Base-by-base conservation (phyloP, 805 yeast genomes). In the Teunomyces barrocoloradensis region DNA sequence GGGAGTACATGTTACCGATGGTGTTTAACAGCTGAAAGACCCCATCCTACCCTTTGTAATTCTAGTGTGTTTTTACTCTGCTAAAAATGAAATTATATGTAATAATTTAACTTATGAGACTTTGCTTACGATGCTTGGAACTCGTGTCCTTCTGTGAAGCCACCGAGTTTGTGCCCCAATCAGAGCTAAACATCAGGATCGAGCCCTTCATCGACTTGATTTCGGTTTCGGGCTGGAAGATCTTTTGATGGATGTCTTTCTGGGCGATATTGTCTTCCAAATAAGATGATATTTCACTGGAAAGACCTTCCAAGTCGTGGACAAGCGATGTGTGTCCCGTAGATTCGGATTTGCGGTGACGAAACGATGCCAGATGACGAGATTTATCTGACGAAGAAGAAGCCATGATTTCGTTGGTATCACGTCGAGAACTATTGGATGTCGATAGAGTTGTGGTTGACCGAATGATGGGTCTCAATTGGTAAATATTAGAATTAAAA, bases 1-100 rank as follows among this genome's bases (percentile, higher is more conserved):
- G 70, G 39, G 63, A 60, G 35, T 68, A 64, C 50, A 65, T 69
- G 65, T 46, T 69, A 10, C 74, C 74, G 0, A 62, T 68, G 66
- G 63, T 59, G 1, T 65, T 53, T 45, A 53, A 59, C 43, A 49
- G 54, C 15, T 58, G 42, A 36, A 12, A 13, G 29, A n/a, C 18
- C 4, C 4, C 23, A 27, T 33, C 27, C 23, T 6, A 25, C 10
- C 27, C 27, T 25, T 23, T 25, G 27, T 25, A 25, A 25, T 39
- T 25, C 25, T 39, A 39, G 32, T 39, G 29, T 39, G 42, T 40
- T 40, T 40, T 27, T 29, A 40, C 34, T 25, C 25, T 39, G 36
- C 34, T 32, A 32, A 32, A 32, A 28, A 15, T 29, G 29, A 25
- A 25, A 37, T 28, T 45, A 45, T 40, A 28, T 45, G 42, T 44